phyloP scores from a whole-genome alignment of 148 eudicot species.

The Rhododendron henanense region DNA sequence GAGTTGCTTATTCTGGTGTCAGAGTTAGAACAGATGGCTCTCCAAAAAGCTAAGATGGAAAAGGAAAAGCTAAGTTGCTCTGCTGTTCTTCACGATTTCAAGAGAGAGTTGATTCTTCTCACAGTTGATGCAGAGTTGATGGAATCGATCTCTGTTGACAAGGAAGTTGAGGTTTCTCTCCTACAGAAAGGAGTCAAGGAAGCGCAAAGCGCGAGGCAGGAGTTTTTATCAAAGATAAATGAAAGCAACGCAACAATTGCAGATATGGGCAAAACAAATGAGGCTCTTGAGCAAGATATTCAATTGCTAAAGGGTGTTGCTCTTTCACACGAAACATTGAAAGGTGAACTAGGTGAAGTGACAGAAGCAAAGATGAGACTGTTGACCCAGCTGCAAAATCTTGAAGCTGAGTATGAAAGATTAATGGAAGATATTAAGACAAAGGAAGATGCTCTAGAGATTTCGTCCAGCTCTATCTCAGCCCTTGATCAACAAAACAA shows the following conservation, averaged over 20 bases:
- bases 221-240: constrained; percentile 16
- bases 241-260: constrained; percentile 12
- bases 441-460: constrained; percentile 34
- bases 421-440: constrained; percentile 21
- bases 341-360: constrained; percentile 26
- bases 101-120: constrained; percentile 38
- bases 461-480: constrained; percentile 24
- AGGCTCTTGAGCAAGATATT: constrained; percentile 24
- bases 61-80: constrained; percentile 13
- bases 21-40: constrained; percentile 43
- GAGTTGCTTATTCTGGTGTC: constrained; percentile 52
- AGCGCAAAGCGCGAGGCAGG: constrained; percentile 17
- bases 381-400: constrained; percentile 27
- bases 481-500: constrained; percentile 31
- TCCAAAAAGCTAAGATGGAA: constrained; percentile 30
- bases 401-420: constrained; percentile 24
- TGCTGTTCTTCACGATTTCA: constrained; percentile 38
- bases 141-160: constrained; percentile 43
- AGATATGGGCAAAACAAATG: constrained; percentile 13
- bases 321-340: constrained; percentile 16
- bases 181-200: constrained; percentile 33
- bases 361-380: constrained; percentile 31
- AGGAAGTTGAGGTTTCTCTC: constrained; percentile 35
- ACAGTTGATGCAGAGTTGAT: constrained; percentile 33
- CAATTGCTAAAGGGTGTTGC: constrained; percentile 19